A percentile compares a stretch with the other conserved stretches of the same genome.
phyloP scores from a whole-genome alignment of 176 grass and related monocot species.

The Melocanna baccifera region DNA sequence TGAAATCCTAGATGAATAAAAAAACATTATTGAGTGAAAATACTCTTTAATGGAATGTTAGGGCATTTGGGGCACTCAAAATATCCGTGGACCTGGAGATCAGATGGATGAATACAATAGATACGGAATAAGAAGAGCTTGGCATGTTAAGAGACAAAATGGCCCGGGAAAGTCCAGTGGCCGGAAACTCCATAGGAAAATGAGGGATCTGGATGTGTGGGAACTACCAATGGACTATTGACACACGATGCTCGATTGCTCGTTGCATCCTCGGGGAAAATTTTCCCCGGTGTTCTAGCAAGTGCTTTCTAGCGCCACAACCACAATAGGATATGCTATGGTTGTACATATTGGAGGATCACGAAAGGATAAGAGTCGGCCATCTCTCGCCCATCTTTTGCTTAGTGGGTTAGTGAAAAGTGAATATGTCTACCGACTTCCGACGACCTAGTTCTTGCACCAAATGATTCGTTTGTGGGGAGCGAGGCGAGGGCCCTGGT shows the following conservation, averaged over 20 bases:
- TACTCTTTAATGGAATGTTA: constrained; percentile 18
- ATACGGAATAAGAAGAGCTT: constrained; percentile 35
- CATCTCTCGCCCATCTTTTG: constrained; percentile 6
- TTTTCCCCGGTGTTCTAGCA: not conserved
- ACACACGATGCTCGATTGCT: not conserved
- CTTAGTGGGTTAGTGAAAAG: constrained; percentile 50
- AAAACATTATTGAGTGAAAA: constrained; percentile 1
- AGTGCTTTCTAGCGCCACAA: not conserved
- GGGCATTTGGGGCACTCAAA: constrained; percentile 79
- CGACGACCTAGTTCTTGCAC: not conserved
- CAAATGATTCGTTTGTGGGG: not conserved
- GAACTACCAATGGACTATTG: constrained; percentile 83
- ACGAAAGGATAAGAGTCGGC: constrained; percentile 6
- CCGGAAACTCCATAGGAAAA: constrained; percentile 43
- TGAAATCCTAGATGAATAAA: not conserved
- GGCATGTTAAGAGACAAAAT: constrained; percentile 19
- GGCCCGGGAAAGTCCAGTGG: constrained; percentile 21
- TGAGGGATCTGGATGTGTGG: constrained; percentile 50
- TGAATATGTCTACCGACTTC: not conserved
- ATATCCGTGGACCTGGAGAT: constrained; percentile 36
- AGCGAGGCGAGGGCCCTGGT: not conserved
- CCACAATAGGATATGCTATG: not conserved
- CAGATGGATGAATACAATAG: constrained; percentile 42
- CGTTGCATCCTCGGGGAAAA: not conserved
- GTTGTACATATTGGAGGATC: constrained; percentile 34